These are phyloP conservation scores for Yarrowia alimentaria DNA, from an alignment of 805 yeast genomes.

Conservation along the genomic window DNA sequence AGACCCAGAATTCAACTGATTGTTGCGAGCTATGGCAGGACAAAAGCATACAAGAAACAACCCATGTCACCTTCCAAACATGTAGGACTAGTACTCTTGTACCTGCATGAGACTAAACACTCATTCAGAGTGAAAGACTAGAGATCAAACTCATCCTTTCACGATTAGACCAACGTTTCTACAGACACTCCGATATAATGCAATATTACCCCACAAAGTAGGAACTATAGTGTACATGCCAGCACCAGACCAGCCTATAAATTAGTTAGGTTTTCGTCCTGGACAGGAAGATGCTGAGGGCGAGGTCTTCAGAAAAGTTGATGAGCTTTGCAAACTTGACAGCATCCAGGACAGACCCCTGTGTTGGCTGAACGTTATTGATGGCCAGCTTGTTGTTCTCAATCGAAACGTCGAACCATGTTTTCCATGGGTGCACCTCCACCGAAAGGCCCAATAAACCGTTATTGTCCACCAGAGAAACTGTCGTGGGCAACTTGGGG, in stretches of 20 bases:
- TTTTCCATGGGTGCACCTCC: slow-evolving; percentile 17
- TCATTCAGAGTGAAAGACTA: too few species aligned
- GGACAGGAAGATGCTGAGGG: neutral
- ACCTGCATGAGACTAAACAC: too few species aligned
- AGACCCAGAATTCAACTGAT: too few species aligned
- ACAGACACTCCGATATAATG: too few species aligned
- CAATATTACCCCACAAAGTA: too few species aligned
- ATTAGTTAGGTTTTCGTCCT: neutral
- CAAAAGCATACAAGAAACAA: too few species aligned
- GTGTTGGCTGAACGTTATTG: neutral
- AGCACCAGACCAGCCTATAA: neutral
- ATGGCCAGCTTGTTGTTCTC: neutral
- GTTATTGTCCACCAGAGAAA: slow-evolving; percentile 19
- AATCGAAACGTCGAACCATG: slow-evolving; percentile 14
- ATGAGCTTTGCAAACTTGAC: neutral
- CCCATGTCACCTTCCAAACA: too few species aligned
- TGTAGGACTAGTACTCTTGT: too few species aligned
- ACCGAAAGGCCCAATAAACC: slow-evolving; percentile 15
- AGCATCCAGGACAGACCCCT: neutral
- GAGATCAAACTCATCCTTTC: too few species aligned
- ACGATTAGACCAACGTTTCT: too few species aligned
- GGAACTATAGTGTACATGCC: slow-evolving; percentile 1
- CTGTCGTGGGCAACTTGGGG: slow-evolving; percentile 1
- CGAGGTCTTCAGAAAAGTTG: slow-evolving; percentile 14
- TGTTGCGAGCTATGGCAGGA: too few species aligned